Conservation (phyloP, 139 green algal species). For the Nannochloris sp. region DNA sequence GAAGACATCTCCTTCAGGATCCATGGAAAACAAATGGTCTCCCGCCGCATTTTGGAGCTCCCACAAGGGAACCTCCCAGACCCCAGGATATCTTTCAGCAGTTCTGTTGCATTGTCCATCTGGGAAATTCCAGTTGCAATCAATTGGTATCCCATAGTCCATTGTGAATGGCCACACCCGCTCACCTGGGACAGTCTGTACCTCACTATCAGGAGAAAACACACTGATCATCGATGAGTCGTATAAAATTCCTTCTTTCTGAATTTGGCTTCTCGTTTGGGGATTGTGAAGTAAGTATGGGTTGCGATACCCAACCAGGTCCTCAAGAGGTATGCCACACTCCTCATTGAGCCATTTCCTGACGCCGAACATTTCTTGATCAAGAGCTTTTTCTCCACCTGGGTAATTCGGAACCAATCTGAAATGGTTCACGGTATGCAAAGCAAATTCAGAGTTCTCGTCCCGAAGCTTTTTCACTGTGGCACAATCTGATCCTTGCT, state of each 20-base stretch:
- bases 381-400: background rate
- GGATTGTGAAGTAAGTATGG: constrained; percentile 24
- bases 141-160: constrained; percentile 8
- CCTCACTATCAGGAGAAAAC: background rate
- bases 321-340: constrained; percentile 7
- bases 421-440: constrained; percentile 19
- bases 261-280: background rate
- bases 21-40: constrained; percentile 16
- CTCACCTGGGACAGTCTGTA: background rate
- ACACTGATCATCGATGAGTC: constrained; percentile 20
- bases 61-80: constrained; percentile 16
- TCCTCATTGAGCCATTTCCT: constrained; percentile 1
- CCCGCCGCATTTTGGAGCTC: constrained; percentile 7
- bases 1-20: constrained; percentile 13
- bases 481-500: constrained; percentile 16
- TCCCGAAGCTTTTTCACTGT: constrained; percentile 10
- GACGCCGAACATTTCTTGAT: constrained; percentile 13
- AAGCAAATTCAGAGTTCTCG: constrained; percentile 18
- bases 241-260: constrained; percentile 13
- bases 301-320: constrained; percentile 16
- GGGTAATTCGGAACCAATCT: background rate
- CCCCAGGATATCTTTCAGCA: background rate
- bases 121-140: constrained; percentile 15
- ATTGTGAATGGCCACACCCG: constrained; percentile 11
- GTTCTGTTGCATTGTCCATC: constrained; percentile 4